Evolutionary conservation across 768 basidiomycete species (phyloP).

Genomic region (Phylloporus sp.): DNA sequence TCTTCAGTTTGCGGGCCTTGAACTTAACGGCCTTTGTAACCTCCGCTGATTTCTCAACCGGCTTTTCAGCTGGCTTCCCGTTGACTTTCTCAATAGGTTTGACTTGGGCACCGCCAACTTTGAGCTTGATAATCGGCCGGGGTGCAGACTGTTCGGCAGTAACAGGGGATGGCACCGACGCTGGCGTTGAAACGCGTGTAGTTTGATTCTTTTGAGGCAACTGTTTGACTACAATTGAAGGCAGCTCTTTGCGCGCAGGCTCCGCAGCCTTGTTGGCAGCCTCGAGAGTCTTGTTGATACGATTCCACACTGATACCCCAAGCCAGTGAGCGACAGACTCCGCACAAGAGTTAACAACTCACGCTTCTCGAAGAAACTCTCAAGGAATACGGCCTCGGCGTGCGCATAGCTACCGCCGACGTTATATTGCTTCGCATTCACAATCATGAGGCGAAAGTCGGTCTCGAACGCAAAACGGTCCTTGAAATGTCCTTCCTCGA

Average conservation of each 20-base stretch:
- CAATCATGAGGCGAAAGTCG: slow-evolving; percentile 85
- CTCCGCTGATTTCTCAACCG: slow-evolving; percentile 24
- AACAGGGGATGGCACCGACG: slow-evolving; percentile 12
- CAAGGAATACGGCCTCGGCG: slow-evolving; percentile 69
- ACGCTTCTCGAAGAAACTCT: slow-evolving; percentile 85
- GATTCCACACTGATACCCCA: slow-evolving; percentile 65
- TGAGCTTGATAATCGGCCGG: slow-evolving; percentile 64
- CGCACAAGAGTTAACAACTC: slow-evolving; percentile 28
- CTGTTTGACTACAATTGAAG: slow-evolving; percentile 24
- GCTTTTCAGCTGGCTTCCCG: slow-evolving; percentile 25
- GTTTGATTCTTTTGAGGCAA: slow-evolving; percentile 16
- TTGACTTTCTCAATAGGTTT: slow-evolving; percentile 32
- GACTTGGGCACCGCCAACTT: slow-evolving; percentile 43
- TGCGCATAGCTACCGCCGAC: slow-evolving; percentile 63
- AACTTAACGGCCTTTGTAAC: slow-evolving; percentile 36
- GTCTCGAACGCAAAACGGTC: slow-evolving; percentile 77
- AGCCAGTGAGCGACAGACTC: slow-evolving; percentile 7
- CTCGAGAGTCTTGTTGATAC: slow-evolving; percentile 80
- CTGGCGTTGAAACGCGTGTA: slow-evolving; percentile 5
- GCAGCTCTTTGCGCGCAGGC: slow-evolving; percentile 20
- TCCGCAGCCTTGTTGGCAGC: slow-evolving; percentile 46
- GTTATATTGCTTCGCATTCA: slow-evolving; percentile 87
- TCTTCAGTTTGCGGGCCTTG: slow-evolving; percentile 41
- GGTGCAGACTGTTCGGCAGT: slow-evolving; percentile 33
- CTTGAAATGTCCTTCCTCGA: slow-evolving; percentile 81